Percentiles rank a stretch among this genome's conserved stretches.
phyloP scores from a whole-genome alignment of 2,329 filamentous ascomycete species.

The Aureobasidium sp. region DNA sequence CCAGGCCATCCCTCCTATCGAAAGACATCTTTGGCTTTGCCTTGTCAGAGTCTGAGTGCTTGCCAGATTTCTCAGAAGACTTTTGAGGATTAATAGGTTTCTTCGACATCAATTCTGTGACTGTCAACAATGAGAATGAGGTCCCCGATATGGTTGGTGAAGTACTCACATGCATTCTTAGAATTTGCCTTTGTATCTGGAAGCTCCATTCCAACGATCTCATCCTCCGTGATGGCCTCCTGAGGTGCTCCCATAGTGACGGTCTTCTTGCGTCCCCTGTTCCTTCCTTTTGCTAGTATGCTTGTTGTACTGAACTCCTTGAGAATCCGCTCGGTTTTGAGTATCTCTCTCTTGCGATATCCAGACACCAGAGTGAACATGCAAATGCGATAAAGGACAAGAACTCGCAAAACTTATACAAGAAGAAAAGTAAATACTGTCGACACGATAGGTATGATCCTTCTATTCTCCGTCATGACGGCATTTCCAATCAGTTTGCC shows the following conservation, averaged over 20 bases:
- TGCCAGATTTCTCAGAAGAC: slow-evolving; percentile 12
- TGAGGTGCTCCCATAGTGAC: slow-evolving; percentile 8
- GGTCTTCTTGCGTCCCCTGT: not conserved
- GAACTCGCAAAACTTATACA: too few species aligned
- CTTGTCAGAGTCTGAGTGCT: slow-evolving; percentile 20
- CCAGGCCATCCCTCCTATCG: slow-evolving; percentile 54
- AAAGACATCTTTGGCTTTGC: slow-evolving; percentile 25
- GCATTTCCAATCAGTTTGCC: not conserved
- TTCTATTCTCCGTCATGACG: not conserved
- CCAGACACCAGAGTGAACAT: not conserved
- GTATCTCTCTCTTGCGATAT: not conserved
- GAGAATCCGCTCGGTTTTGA: not conserved
- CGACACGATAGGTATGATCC: not conserved
- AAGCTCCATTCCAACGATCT: slow-evolving; percentile 17
- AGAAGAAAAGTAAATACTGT: not conserved
- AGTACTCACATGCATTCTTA: slow-evolving; percentile 16
- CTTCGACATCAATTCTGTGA: slow-evolving; percentile 43
- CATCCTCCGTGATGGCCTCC: slow-evolving; percentile 18
- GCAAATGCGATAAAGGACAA: not conserved
- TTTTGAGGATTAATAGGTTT: slow-evolving; percentile 22
- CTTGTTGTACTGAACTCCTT: not conserved
- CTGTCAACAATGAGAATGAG: slow-evolving; percentile 23
- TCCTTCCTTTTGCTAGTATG: slow-evolving; percentile 1
- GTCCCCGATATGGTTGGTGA: not conserved
- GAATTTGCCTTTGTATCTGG: slow-evolving; percentile 7